Evolutionary conservation across 805 yeast species (phyloP), one percentile per base, ranked within the genome.

Genomic region (Lipomyces sp.): DNA sequence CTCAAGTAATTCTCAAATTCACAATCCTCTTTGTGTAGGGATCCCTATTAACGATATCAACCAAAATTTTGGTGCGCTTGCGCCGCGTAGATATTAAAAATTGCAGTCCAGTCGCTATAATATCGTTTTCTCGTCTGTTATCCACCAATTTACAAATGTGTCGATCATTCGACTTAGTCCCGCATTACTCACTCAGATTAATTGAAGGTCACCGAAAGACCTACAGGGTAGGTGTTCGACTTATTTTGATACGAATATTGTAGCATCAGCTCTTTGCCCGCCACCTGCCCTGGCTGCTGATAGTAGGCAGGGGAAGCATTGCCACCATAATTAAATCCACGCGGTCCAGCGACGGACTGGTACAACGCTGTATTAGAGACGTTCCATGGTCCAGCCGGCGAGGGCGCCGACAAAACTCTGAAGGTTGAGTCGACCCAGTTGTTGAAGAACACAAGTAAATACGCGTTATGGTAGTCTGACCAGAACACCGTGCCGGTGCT

Each of bases 301-400:
- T 39, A 63, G 37, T 63, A 63, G 6, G n/a, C 24, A 13, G 65
- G 58, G 13, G 48, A n/a, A 13, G 64, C 63, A 6, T 13, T 5
- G 24, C 54, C 64, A 15, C 64, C 65, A 48, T 63, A 63, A 34
- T 63, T 63, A 32, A 7, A 59, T n/a, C 64, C 63, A 8, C 53
- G n/a, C 7, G 60, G 54, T n/a, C 65, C 65, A 5, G 64, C 58
- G 13, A 18, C 24, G 45, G 32, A 18, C 24, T 34, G 15, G 59
- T 35, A 63, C 10, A 63, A 29, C 10, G 51, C 59, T 10, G 45
- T 34, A 34, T 50, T 35, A n/a, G 59, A 50, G 8, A 37, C 54
- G 18, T 34, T 34, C 65, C 65, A 63, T 2, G 63, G 57, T 15
- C 65, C 65, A 11, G 51, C 6, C 18, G 65, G 65, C 18, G 65